Conservation (phyloP, 164 flowering plant species). For the Buxus sempervirens region DNA sequence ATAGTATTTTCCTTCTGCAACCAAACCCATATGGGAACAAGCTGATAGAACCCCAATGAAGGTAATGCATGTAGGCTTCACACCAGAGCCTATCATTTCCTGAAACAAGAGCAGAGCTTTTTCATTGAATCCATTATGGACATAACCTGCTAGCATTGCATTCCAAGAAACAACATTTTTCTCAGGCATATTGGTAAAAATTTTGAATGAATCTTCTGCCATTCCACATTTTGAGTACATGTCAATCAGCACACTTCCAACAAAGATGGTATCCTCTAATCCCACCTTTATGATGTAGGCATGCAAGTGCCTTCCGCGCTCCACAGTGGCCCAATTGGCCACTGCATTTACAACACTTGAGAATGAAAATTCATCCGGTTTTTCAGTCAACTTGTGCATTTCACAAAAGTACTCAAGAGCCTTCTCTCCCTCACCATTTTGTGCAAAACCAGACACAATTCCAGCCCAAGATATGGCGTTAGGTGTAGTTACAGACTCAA, state of each 20-base stretch:
- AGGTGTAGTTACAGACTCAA: conserved; percentile 19
- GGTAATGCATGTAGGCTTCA: conserved; percentile 21
- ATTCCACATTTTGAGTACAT: conserved; percentile 31
- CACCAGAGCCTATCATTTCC: conserved; percentile 18
- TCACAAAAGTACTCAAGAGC: conserved; percentile 20
- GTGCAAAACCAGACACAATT: conserved; percentile 26
- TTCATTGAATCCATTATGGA: conserved; percentile 21
- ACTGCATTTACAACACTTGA: conserved; percentile 26
- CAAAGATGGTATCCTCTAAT: conserved; percentile 10
- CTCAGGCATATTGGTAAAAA: conserved; percentile 19
- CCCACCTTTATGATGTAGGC: conserved; percentile 17
- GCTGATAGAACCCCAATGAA: conserved; percentile 25
- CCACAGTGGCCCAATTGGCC: conserved; percentile 7
- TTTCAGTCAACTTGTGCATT: conserved; percentile 17
- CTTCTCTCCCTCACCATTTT: conserved; percentile 21
- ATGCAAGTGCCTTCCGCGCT: conserved; percentile 25
- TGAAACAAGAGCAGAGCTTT: conserved; percentile 22
- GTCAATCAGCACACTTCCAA: conserved; percentile 28
- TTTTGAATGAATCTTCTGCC: conserved; percentile 17
- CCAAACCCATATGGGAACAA: conserved; percentile 25
- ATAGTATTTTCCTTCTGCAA: conserved; percentile 21
- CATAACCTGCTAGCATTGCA: conserved; percentile 26
- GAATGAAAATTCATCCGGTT: conserved; percentile 25
- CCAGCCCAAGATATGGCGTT: conserved; percentile 25
- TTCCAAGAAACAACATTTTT: conserved; percentile 33